phyloP scores from a whole-genome alignment of 176 grass and related monocot species.

The Carex parvula region DNA sequence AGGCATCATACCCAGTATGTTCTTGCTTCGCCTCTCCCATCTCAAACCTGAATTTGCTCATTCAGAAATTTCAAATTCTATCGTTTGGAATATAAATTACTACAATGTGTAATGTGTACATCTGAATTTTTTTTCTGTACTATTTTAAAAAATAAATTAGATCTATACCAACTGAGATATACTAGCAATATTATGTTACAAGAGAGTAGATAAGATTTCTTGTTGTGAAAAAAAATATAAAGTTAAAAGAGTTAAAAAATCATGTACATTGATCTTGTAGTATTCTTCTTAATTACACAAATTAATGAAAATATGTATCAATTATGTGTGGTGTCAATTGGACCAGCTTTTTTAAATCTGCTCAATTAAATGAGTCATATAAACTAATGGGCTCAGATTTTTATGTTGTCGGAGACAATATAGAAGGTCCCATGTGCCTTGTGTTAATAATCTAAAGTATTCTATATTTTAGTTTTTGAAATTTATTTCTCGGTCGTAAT shows the following conservation, averaged over 20 bases:
- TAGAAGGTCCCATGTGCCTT: neutral
- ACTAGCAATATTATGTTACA: too few species aligned
- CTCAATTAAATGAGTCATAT: neutral
- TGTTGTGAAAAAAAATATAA: slow-evolving; percentile 19
- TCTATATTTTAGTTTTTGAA: neutral
- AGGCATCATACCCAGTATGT: slow-evolving; percentile 42
- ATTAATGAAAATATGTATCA: neutral
- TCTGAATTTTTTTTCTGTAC: too few species aligned
- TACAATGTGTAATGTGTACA: neutral
- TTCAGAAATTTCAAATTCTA: neutral
- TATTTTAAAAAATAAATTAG: too few species aligned
- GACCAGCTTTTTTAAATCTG: neutral
- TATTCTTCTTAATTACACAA: neutral
- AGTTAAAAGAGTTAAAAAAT: slow-evolving; percentile 10
- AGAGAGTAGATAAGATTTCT: neutral
- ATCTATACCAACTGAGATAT: too few species aligned
- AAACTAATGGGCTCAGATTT: neutral
- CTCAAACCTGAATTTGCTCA: neutral
- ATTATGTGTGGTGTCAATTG: neutral
- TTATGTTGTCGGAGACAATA: neutral
- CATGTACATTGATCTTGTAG: neutral
- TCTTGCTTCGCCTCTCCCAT: neutral
- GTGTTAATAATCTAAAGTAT: neutral
- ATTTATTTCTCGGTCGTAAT: neutral
- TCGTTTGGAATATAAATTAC: neutral